A percentile compares a stretch with the other conserved stretches of the same genome.
Conservation (phyloP, 768 basidiomycete genomes). For the Boletellus sp. region DNA sequence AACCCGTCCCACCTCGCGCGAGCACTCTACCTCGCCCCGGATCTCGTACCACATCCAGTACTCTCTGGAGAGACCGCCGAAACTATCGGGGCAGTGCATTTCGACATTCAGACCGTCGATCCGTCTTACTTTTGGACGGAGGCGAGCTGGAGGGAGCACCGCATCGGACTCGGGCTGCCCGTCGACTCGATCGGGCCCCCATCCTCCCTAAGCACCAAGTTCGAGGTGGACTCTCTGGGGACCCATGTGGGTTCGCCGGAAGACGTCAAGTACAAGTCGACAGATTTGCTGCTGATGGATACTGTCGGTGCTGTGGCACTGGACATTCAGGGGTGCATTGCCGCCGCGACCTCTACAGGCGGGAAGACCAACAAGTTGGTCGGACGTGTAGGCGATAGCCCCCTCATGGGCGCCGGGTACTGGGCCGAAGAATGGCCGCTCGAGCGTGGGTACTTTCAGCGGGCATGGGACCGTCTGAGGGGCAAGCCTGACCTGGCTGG, state of each 20-base stretch:
- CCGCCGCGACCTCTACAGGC: slow-evolving; percentile 75
- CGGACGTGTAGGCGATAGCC: slow-evolving; percentile 79
- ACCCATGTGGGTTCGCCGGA: too few relatives aligned
- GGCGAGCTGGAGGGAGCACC: slow-evolving; percentile 72
- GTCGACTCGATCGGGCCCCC: slow-evolving; percentile 52
- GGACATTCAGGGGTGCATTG: slow-evolving; percentile 70
- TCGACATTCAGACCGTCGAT: slow-evolving; percentile 60
- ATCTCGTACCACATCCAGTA: slow-evolving; percentile 61
- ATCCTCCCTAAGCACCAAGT: slow-evolving; percentile 7
- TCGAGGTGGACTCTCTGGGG: background rate
- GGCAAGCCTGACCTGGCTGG: slow-evolving; percentile 26
- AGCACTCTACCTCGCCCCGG: slow-evolving; percentile 64
- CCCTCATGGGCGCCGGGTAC: slow-evolving; percentile 71
- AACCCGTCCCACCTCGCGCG: slow-evolving; percentile 75
- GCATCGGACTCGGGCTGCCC: slow-evolving; percentile 68
- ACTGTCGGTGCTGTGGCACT: slow-evolving; percentile 86
- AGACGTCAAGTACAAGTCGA: slow-evolving; percentile 17
- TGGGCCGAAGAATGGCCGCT: slow-evolving; percentile 79
- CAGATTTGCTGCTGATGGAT: slow-evolving; percentile 66
- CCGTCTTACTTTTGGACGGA: slow-evolving; percentile 78
- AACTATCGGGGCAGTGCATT: slow-evolving; percentile 44
- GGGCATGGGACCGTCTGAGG: slow-evolving; percentile 36
- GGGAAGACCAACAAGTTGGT: slow-evolving; percentile 81
- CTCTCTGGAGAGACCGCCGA: slow-evolving; percentile 68
- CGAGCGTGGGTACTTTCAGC: slow-evolving; percentile 27